Conservation (phyloP, 208 protist genomes). For the Crithidia fasciculata region DNA sequence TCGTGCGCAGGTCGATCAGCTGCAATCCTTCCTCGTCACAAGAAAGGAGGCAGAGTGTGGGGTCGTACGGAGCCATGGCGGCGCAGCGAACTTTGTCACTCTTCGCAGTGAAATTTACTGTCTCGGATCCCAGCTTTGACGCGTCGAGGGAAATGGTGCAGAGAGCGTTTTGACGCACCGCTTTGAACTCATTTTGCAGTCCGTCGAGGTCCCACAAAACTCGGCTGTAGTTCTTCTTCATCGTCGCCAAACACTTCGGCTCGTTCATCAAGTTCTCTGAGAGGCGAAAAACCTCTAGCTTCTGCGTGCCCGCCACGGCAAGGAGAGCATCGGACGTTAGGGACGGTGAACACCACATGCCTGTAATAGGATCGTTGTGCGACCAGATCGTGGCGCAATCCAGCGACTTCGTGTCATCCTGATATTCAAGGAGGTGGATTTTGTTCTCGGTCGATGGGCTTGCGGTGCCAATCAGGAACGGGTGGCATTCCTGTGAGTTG, state of each 20-base stretch:
- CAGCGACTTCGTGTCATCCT: slow-evolving; percentile 62
- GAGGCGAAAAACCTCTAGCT: slow-evolving; percentile 44
- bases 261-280: slow-evolving; percentile 47
- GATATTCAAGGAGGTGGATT: slow-evolving; percentile 78
- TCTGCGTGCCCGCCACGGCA: slow-evolving; percentile 35
- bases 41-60: slow-evolving; percentile 55
- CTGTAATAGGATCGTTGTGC: slow-evolving; percentile 56
- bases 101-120: slow-evolving; percentile 29
- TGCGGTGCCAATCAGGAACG: slow-evolving; percentile 76
- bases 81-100: slow-evolving; percentile 41
- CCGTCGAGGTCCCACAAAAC: slow-evolving; percentile 86
- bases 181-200: slow-evolving; percentile 66
- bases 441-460: slow-evolving; percentile 63
- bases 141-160: slow-evolving; percentile 39
- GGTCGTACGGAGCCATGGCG: slow-evolving; percentile 78
- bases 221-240: slow-evolving; percentile 35
- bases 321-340: slow-evolving; percentile 48
- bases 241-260: slow-evolving; percentile 38
- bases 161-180: slow-evolving; percentile 37
- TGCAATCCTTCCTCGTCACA: slow-evolving; percentile 48
- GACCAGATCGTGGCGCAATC: slow-evolving; percentile 72
- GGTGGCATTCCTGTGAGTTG: slow-evolving; percentile 44
- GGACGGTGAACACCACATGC: slow-evolving; percentile 75
- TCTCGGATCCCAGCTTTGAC: slow-evolving; percentile 48
- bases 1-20: slow-evolving; percentile 69